A percentile compares a stretch with the other conserved stretches of the same genome.
Conservation (phyloP, 441 rosid genomes). For the Populus hybrid region DNA sequence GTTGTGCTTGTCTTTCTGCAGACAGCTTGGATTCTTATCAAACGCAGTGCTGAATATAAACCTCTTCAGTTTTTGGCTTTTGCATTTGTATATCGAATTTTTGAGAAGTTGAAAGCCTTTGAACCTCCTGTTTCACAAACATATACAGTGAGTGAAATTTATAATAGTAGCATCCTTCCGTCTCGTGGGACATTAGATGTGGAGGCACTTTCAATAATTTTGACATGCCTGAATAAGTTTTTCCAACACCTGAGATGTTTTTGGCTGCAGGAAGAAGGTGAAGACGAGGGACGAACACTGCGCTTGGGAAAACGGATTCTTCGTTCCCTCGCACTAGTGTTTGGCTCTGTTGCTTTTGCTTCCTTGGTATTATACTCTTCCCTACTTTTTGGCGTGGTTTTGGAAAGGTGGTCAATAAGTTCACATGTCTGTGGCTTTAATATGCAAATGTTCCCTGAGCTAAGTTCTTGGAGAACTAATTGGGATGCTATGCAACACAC, state of each 20-base stretch:
- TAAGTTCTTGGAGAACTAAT: neutral
- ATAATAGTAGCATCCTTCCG: neutral
- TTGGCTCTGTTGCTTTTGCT: slow-evolving; percentile 72
- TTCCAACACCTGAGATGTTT: slow-evolving; percentile 19
- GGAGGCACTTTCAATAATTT: neutral
- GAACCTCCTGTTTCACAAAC: slow-evolving; percentile 75
- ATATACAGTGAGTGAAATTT: slow-evolving; percentile 50
- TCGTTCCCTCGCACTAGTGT: slow-evolving; percentile 83
- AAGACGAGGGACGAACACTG: slow-evolving; percentile 66
- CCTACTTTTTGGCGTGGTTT: slow-evolving; percentile 9
- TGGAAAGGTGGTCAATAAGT: neutral
- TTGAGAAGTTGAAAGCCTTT: slow-evolving; percentile 82
- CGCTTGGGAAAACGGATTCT: slow-evolving; percentile 87
- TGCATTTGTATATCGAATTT: slow-evolving; percentile 81
- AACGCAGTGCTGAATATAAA: slow-evolving; percentile 77
- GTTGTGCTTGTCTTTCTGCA: slow-evolving; percentile 36
- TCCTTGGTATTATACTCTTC: slow-evolving; percentile 66
- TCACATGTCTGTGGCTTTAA: neutral
- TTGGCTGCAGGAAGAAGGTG: slow-evolving; percentile 83
- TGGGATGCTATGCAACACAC: neutral
- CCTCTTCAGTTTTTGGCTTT: slow-evolving; percentile 93
- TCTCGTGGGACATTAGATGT: neutral
- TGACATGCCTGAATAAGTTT: neutral
- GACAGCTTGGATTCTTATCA: slow-evolving; percentile 80
- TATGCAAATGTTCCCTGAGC: neutral